phyloP scores from a whole-genome alignment of 768 basidiomycete genomes.

The Paxillus ammoniavirescens region DNA sequence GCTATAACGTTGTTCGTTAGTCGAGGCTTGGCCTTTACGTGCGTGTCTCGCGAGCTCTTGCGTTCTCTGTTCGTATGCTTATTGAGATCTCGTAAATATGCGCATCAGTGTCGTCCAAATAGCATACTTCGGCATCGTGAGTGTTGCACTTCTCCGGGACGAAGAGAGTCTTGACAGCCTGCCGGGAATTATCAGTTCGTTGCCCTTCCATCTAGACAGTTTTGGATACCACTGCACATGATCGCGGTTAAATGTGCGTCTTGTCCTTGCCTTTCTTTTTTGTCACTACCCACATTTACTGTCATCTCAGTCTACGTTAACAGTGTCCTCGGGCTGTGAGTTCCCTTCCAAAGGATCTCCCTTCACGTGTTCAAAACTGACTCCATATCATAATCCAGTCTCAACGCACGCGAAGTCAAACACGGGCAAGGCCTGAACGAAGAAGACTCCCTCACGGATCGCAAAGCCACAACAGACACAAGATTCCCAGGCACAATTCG shows the following conservation, averaged over 20 bases:
- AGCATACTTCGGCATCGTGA: conserved; percentile 18
- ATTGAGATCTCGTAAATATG: background rate
- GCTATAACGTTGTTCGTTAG: conserved; percentile 3
- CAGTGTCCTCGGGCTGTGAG: conserved; percentile 26
- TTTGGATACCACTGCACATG: conserved; percentile 31
- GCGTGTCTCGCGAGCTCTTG: conserved; percentile 4
- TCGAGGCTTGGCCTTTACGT: conserved; percentile 26
- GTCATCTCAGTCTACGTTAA: conserved; percentile 27
- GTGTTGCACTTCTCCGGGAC: background rate
- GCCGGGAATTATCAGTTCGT: conserved; percentile 17
- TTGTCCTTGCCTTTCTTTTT: background rate
- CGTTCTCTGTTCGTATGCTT: background rate
- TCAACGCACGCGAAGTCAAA: conserved; percentile 21
- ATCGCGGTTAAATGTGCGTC: conserved; percentile 21
- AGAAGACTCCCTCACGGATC: conserved; percentile 18
- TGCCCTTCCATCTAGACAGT: conserved; percentile 15
- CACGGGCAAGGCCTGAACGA: conserved; percentile 23
- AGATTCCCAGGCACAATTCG: conserved; percentile 8
- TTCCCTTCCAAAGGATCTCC: background rate
- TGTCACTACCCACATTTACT: background rate
- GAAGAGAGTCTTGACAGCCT: background rate
- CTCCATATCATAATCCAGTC: conserved; percentile 11
- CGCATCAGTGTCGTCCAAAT: background rate
- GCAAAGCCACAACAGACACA: background rate
- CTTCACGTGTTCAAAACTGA: background rate